Evolutionary conservation across 768 basidiomycete genomes (phyloP), one percentile per base, ranked within the genome.

Genomic region (Xanthoconium purpureum): DNA sequence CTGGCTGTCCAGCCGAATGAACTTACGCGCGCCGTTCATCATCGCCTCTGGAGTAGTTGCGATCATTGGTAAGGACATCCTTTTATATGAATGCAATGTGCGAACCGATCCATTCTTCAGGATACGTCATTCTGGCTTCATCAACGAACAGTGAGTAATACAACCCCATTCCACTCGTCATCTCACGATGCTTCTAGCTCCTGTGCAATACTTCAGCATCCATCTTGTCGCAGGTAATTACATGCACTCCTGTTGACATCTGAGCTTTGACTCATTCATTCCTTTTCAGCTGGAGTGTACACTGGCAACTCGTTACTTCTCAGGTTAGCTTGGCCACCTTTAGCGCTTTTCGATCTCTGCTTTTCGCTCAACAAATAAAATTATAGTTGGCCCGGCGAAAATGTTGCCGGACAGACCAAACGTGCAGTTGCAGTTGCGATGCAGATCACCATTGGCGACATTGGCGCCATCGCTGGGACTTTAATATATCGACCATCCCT

Each of bases 381-480:
- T 28, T 4, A 18, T 14, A 67, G 79, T 52, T 85, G 85, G 82
- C 82, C 84, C 1, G 76, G 80, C 17, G 84, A 87, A 67, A 86
- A 86, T 58, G 83, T 87, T n/a, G 83, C 83, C 13, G 81, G 80
- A 12, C 84, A 86, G 61, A 86, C 84, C 5, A 85, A 86, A 65
- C 78, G 85, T 13, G 84, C 85, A 0, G 76, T 84, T 3, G 81
- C 81, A 2, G 76, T 84, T 5, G 85, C 82, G 2, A 78, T 83
- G 77, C 85, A 86, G 63, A 85, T 87, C 47, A 81, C 80, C 10
- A 78, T 86, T 12, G 83, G 83, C 13, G 81, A 86, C 58, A 71
- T 82, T 36, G 85, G 83, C 3, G 83, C 84, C 17, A 80, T 84
- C 40, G 77, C 78, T 45, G 84, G 77, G 71, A 76, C 80, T 47